phyloP scores from a whole-genome alignment of 164 flowering plant species.

The Piper longum region DNA sequence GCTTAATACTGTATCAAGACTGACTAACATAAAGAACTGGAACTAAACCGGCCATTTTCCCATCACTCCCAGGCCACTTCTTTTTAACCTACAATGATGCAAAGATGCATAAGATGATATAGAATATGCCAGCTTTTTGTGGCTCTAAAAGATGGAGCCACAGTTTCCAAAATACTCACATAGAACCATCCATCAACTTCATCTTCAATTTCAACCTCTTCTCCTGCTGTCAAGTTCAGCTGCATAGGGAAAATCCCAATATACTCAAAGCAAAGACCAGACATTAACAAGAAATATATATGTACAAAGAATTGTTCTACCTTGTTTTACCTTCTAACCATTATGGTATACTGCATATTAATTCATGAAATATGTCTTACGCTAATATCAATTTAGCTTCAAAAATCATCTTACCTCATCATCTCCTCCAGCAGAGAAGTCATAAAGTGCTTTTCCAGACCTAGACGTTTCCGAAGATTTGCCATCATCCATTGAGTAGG shows the following conservation, averaged over 20 bases:
- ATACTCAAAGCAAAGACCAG: too few relatives aligned
- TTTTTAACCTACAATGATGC: conserved; percentile 71
- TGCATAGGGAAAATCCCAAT: conserved; percentile 22
- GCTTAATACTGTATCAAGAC: conserved; percentile 21
- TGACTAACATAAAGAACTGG: conserved; percentile 90
- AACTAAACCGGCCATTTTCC: conserved; percentile 91
- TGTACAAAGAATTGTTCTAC: too few relatives aligned
- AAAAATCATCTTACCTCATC: conserved; percentile 52
- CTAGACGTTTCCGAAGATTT: conserved; percentile 45
- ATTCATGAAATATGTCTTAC: too few relatives aligned
- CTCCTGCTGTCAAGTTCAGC: conserved; percentile 90
- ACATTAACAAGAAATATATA: not conserved
- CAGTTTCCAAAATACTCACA: conserved; percentile 32
- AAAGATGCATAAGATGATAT: conserved; percentile 1
- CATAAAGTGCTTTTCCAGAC: conserved; percentile 81
- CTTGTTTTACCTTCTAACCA: too few relatives aligned
- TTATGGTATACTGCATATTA: too few relatives aligned
- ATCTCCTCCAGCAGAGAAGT: conserved; percentile 98
- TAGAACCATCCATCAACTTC: conserved; percentile 99
- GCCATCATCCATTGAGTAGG: conserved; percentile 37
- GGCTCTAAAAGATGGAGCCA: not conserved
- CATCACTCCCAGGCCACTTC: conserved; percentile 93
- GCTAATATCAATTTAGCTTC: not conserved
- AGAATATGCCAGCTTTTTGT: not conserved
- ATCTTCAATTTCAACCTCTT: conserved; percentile 84